Conservation (phyloP, 805 yeast genomes). For the Teunomyces funiuensis region DNA sequence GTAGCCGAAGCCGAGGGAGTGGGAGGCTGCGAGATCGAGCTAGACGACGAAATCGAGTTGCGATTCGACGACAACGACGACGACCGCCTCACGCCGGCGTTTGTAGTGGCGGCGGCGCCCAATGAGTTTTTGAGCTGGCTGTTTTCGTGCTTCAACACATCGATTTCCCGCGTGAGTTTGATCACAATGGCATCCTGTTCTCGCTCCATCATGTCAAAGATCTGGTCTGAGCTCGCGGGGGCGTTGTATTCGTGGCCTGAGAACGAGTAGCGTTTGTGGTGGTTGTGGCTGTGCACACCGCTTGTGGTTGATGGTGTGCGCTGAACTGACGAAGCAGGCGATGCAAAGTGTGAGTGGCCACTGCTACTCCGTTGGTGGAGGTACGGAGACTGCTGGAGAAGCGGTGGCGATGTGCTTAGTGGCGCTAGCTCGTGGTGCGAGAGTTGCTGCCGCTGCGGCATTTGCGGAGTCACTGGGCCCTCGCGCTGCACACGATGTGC, state of each 20-base stretch:
- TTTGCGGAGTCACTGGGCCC: not conserved
- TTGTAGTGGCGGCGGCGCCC: not conserved
- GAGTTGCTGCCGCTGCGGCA: constrained; percentile 4
- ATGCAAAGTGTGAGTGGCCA: constrained; percentile 1
- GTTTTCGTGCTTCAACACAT: constrained; percentile 53
- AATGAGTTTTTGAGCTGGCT: constrained; percentile 28
- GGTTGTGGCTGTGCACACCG: not conserved
- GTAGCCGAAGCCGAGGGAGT: constrained; percentile 5
- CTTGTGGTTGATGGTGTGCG: constrained; percentile 9
- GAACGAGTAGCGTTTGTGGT: constrained; percentile 9
- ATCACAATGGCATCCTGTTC: constrained; percentile 77
- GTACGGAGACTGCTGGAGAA: constrained; percentile 3
- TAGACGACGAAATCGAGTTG: constrained; percentile 10
- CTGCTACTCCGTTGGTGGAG: constrained; percentile 6
- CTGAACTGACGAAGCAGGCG: constrained; percentile 9
- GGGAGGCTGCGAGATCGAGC: constrained; percentile 7
- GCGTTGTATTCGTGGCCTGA: constrained; percentile 8
- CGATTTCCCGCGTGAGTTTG: constrained; percentile 63
- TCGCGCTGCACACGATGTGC: not conserved
- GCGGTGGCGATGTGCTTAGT: constrained; percentile 1
- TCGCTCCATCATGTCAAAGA: constrained; percentile 62
- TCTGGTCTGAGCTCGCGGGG: constrained; percentile 40
- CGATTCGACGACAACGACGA: constrained; percentile 15
- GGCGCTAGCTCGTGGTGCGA: constrained; percentile 3
- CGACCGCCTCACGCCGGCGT: constrained; percentile 10